phyloP scores from a whole-genome alignment of 371 early-diverging fungal genomes.

The Rhizopus delemar region DNA sequence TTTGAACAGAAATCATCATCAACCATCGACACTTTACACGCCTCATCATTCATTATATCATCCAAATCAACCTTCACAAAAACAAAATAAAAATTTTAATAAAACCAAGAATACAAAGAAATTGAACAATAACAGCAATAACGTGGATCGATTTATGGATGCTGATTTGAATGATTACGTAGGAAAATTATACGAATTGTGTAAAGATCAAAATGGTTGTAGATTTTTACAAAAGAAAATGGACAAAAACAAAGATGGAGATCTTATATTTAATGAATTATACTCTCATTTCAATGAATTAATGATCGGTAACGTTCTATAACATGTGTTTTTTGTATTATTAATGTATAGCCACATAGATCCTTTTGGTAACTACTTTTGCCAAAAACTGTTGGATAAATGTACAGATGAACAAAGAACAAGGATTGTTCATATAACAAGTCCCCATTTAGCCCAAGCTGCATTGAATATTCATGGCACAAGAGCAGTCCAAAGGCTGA shows the following conservation, averaged over 20 bases:
- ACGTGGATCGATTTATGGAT: conserved; percentile 55
- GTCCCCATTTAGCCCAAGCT: conserved; percentile 75
- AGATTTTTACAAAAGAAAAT: conserved; percentile 84
- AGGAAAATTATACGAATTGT: conserved; percentile 74
- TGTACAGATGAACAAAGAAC: conserved; percentile 76
- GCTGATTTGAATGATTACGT: conserved; percentile 65
- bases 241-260: conserved; percentile 40
- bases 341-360: conserved; percentile 41
- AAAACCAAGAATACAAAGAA: no score
- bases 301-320: conserved; percentile 66
- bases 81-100: no score
- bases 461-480: conserved; percentile 97
- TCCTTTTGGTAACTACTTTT: conserved; percentile 92
- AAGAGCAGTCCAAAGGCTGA: conserved; percentile 93
- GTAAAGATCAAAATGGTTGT: conserved; percentile 92
- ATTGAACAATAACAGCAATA: neutral
- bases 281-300: conserved; percentile 73
- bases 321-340: neutral
- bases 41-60: no score
- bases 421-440: conserved; percentile 68
- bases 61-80: no score
- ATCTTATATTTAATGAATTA: conserved; percentile 74
- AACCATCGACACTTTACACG: no score
- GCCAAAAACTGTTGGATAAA: conserved; percentile 85
- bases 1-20: no score